A percentile compares a stretch with the other conserved stretches of the same genome.
phyloP scores from a whole-genome alignment of 139 green algal genomes.

The Medakamo hakoo region DNA sequence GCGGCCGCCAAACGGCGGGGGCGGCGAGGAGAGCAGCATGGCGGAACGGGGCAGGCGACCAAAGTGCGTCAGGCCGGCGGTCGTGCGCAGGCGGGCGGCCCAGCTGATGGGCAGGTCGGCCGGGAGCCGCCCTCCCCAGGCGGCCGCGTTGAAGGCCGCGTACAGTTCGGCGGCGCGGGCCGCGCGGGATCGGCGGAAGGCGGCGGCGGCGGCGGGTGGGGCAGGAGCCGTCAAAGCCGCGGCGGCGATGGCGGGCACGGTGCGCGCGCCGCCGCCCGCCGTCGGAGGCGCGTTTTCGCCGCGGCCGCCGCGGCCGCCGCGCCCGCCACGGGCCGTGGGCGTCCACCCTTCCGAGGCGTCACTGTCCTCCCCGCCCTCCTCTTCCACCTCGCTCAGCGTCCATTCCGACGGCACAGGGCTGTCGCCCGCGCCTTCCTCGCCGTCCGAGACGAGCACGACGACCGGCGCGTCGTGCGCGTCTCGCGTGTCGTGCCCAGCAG shows the following conservation, averaged over 20 bases:
- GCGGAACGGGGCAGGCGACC: neutral
- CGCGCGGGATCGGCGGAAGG: conserved; percentile 18
- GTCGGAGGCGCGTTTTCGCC: too few species aligned
- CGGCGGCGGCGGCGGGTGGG: neutral
- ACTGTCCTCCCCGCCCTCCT: too few species aligned
- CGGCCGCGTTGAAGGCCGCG: conserved; percentile 22
- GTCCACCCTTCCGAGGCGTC: too few species aligned
- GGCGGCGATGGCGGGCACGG: neutral
- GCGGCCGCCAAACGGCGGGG: conserved; percentile 13
- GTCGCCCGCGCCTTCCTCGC: too few species aligned
- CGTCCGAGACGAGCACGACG: too few species aligned
- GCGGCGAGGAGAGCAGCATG: neutral
- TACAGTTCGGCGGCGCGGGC: conserved; percentile 13
- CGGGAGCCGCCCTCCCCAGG: conserved; percentile 30
- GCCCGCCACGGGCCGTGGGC: too few species aligned
- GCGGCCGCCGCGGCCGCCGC: too few species aligned
- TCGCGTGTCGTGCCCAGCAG: too few species aligned
- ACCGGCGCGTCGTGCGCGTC: too few species aligned
- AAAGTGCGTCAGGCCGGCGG: conserved; percentile 39
- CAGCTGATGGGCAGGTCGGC: conserved; percentile 33
- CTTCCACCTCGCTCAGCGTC: too few species aligned
- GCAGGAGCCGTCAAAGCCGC: neutral
- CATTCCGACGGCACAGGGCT: too few species aligned
- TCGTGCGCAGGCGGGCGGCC: conserved; percentile 33
- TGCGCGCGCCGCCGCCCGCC: too few species aligned